Base-by-base conservation (phyloP, 2,329 filamentous ascomycete genomes). In the Xylaria sp. region DNA sequence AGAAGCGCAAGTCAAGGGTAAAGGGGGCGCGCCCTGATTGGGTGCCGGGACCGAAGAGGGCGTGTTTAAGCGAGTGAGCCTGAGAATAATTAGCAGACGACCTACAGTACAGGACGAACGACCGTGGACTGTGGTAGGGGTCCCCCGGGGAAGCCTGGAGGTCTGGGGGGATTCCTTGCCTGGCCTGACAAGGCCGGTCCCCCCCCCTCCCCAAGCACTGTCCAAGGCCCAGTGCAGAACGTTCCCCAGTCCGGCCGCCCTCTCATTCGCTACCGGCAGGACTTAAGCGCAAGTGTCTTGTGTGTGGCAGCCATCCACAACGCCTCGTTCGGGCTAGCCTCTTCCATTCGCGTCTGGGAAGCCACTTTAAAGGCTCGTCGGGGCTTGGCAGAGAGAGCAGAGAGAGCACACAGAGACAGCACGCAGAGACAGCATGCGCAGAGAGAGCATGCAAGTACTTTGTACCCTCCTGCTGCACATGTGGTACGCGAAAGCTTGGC, bases 41-140 rank as follows among this genome's bases (percentile, higher is more conserved):
- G 70, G 21, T 54, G 7, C 19, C 41, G 25, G 41, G 35, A 29
- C 54, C 43, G 49, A 61, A 66, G 65, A 64, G 52, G 68, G 61
- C 64, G 63, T 63, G 35, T 54, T 59, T 70, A 71, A 71, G 68
- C 68, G 69, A 71, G 64, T 62, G 11, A 35, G 47, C 56, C 53
- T 61, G 31, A 56, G 40, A 29, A 27, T 52, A 47, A 23, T 29
- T n/a, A 35, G 44, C 29, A 7, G 44, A 35, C 17, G 2, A 35
- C 43, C 11, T 13, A 43, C 43, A 31, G 53, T 55, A 19, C 4
- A 27, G 3, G 10, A 3, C 3, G 41, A 6, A 27, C 23, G n/a
- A 9, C 2, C 25, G 6, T 31, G 4, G 13, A 56, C 43, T 48
- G 40, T 54, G 35, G 23, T 29, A 31, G 40, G 48, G 48, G 15